Conservation (phyloP, 345 rosid species). For the Gossypium stocksii region DNA sequence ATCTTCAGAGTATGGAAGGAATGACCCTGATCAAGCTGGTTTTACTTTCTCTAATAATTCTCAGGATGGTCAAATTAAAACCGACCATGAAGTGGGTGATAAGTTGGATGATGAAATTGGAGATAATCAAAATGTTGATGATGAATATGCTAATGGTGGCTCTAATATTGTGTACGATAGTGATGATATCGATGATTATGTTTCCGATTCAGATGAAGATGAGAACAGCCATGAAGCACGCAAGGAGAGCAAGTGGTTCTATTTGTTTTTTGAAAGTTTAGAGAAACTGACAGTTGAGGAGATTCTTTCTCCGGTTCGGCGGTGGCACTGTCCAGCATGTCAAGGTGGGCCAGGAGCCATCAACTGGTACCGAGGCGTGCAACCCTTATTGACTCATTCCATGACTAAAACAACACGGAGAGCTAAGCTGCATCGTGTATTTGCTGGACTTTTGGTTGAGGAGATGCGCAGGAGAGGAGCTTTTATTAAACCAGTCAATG, state of each 20-base stretch:
- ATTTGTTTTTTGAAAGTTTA: conserved; percentile 27
- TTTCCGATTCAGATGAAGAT: conserved; percentile 33
- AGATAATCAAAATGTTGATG: not conserved
- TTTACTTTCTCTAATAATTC: not conserved
- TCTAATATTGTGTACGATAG: conserved; percentile 13
- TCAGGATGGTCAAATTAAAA: conserved; percentile 4
- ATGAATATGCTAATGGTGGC: conserved; percentile 29
- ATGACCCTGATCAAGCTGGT: not conserved
- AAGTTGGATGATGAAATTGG: conserved; percentile 5
- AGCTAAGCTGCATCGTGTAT: conserved; percentile 37
- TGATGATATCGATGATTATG: conserved; percentile 23
- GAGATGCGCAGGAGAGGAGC: conserved; percentile 39
- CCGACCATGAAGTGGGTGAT: conserved; percentile 17
- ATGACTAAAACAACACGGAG: conserved; percentile 30
- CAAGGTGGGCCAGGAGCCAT: conserved; percentile 47
- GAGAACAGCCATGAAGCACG: conserved; percentile 29
- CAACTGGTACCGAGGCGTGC: conserved; percentile 42
- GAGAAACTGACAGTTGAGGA: conserved; percentile 28
- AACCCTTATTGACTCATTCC: conserved; percentile 35
- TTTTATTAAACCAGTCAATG: conserved; percentile 27
- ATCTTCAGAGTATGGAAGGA: conserved; percentile 3
- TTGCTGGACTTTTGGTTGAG: conserved; percentile 38
- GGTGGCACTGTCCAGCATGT: conserved; percentile 51
- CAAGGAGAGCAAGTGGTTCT: conserved; percentile 34
- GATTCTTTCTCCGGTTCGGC: conserved; percentile 30